Base-by-base conservation (phyloP, 192 early-diverging fungal species). In the Coemansia sp. region DNA sequence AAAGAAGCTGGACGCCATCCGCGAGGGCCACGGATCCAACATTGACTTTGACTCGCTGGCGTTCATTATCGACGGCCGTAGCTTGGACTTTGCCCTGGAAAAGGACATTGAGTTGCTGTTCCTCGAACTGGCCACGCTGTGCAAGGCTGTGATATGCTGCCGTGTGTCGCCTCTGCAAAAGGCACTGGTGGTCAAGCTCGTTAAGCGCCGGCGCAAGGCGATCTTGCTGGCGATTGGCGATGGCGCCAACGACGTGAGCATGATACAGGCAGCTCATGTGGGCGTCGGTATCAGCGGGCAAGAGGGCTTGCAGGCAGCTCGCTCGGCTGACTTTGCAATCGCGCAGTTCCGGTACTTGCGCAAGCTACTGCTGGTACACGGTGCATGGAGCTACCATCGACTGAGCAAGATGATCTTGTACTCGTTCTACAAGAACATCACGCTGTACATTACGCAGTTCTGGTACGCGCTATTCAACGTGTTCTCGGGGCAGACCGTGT, bases 201-300 rank as follows among this genome's bases (percentile, higher is more conserved):
- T 97, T 40, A 95, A 88, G 18, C 88, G 90, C 18, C 84, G 94
- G 31, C 90, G 93, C 41, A 92, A 88, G 89, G 15, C 91, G 11
- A 90, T 97, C 89, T 94, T 92, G n/a, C 72, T 99, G 61, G 92
- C 96, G 10, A 95, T 99, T 60, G 97, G 97, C 34, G 97, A 99
- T 84, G 92, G 95, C 39, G 97, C 95, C 22, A 99, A 99, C 78
- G 97, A 99, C 76, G 95, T 99, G 11, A 89, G 89, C 41, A 99
- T 99, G 97, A 99, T 99, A 68, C 97, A 99, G 81, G 95, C 93
- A 41, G 95, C 97, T 31, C 91, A 98, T 79, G 88, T 98, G 18
- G 97, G 97, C 46, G 81, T 98, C 20, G 97, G 97, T 20, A 97
- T 98, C 65, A 90, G 92, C 22, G 97, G 97, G 39, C 91, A 95